These are phyloP conservation scores for Trichoderma atroviride DNA, from an alignment of 2,329 filamentous ascomycete species.

Conservation along the genomic window DNA sequence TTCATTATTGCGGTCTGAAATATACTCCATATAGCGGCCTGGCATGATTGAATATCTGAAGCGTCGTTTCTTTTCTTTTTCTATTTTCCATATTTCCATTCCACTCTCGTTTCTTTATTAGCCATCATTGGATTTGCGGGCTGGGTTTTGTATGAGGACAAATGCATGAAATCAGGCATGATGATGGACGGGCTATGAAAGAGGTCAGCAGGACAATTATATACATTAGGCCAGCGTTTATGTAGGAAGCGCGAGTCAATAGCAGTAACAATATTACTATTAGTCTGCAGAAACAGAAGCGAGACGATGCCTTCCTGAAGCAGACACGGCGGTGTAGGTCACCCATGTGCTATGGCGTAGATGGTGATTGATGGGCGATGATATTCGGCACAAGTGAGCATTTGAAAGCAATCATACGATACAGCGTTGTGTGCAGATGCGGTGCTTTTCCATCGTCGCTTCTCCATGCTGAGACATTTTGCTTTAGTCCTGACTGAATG, in stretches of 20 bases:
- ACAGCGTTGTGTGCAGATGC: not conserved
- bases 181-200: not conserved
- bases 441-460: not conserved
- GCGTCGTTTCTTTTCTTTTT: not conserved
- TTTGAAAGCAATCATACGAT: not conserved
- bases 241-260: not conserved
- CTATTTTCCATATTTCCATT: not conserved
- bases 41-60: not conserved
- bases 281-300: not conserved
- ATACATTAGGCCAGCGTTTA: not conserved
- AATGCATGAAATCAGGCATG: not conserved
- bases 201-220: not conserved
- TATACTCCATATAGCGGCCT: not conserved
- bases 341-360: not conserved
- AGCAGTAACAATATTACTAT: not conserved
- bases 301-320: not conserved
- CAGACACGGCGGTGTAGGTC: not conserved
- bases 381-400: not conserved
- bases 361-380: not conserved
- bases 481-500: not conserved
- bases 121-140: not conserved
- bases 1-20: not conserved
- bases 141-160: not conserved
- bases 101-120: not conserved
- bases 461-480: not conserved